These are phyloP conservation scores for Adiantum capillusveneris DNA, from an alignment of 75 land plant species.

Conservation along the genomic window DNA sequence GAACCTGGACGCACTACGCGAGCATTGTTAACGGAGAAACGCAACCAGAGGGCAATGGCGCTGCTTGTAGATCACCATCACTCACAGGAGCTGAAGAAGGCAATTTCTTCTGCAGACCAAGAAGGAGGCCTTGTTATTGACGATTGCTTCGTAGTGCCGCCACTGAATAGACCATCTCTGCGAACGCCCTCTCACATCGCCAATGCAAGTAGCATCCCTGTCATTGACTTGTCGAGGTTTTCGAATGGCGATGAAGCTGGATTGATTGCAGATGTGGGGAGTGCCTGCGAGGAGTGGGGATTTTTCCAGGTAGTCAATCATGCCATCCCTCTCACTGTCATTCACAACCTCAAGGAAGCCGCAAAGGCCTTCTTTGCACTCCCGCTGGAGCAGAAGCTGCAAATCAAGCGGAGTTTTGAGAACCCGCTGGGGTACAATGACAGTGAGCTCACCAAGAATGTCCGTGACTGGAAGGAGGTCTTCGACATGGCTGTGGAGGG, in stretches of 20 bases:
- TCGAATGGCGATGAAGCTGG: conserved; percentile 3
- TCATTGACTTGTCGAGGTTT: too few relatives aligned
- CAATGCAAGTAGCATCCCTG: neutral
- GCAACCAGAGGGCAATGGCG: too few relatives aligned
- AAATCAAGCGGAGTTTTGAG: conserved; percentile 40
- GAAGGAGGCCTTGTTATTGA: too few relatives aligned
- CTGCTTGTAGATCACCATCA: too few relatives aligned
- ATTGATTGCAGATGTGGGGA: conserved; percentile 32
- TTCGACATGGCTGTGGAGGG: conserved; percentile 44
- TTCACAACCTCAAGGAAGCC: conserved; percentile 17
- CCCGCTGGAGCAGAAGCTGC: conserved; percentile 45
- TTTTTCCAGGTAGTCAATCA: conserved; percentile 78
- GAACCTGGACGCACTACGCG: too few relatives aligned
- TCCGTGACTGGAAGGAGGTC: conserved; percentile 90
- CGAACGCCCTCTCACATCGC: too few relatives aligned
- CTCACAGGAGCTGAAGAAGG: too few relatives aligned
- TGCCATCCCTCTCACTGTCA: conserved; percentile 32
- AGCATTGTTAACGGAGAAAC: too few relatives aligned
- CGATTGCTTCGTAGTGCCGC: conserved; percentile 38
- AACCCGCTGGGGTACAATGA: conserved; percentile 69
- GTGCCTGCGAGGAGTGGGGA: conserved; percentile 62
- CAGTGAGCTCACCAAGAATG: conserved; percentile 78
- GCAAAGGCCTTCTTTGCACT: conserved; percentile 44
- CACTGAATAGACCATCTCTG: conserved; percentile 42
- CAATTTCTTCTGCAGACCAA: too few relatives aligned